Evolutionary conservation across 2,329 filamentous ascomycete species (phyloP).

Genomic region (Beauveria scarabaeidicola): DNA sequence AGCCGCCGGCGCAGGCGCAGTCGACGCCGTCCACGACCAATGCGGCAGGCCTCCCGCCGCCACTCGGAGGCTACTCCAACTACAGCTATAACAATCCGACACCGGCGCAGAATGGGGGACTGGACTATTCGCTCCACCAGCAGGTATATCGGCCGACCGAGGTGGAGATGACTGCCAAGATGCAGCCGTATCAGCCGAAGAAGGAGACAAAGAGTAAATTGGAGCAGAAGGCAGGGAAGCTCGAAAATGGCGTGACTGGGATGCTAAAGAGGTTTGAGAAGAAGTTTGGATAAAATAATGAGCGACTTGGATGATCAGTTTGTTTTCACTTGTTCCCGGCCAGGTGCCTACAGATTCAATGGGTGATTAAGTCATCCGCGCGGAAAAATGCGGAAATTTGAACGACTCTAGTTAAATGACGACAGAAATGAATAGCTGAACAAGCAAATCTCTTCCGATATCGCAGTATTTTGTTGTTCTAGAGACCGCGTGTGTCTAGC

Average conservation of each 20-base stretch:
- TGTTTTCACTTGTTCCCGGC: neutral
- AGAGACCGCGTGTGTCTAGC: too few species aligned
- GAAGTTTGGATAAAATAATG: slow-evolving; percentile 46
- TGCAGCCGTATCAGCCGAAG: slow-evolving; percentile 33
- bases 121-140: slow-evolving; percentile 54
- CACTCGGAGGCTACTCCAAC: slow-evolving; percentile 48
- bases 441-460: neutral
- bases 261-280: slow-evolving; percentile 75
- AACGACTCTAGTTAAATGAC: neutral
- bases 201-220: slow-evolving; percentile 43
- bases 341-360: neutral
- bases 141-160: slow-evolving; percentile 64
- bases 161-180: slow-evolving; percentile 36
- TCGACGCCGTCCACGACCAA: slow-evolving; percentile 26
- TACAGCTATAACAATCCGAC: slow-evolving; percentile 35
- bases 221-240: slow-evolving; percentile 54
- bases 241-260: slow-evolving; percentile 62
- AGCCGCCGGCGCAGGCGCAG: slow-evolving; percentile 15
- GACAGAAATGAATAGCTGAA: neutral
- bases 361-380: neutral
- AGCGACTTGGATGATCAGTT: neutral
- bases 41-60: slow-evolving; percentile 31
- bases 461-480: neutral
- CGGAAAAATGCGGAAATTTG: neutral
- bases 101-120: slow-evolving; percentile 16